A percentile compares a stretch with the other conserved stretches of the same genome.
phyloP scores from a whole-genome alignment of 1,139 yeast species.

The Diutina scorzettiae region DNA sequence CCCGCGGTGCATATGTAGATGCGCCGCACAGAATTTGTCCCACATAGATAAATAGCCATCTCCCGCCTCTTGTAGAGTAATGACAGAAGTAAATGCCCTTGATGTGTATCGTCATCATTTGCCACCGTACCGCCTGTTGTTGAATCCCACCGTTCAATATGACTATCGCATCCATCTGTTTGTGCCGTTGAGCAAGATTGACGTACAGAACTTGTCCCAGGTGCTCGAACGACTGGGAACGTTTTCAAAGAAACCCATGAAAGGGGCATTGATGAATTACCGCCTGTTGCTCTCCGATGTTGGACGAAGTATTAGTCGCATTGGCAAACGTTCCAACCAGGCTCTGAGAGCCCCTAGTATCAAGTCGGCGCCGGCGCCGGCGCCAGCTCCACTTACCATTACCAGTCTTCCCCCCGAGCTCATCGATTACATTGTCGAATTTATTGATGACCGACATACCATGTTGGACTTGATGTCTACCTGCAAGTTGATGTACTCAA shows the following conservation, averaged over 20 bases:
- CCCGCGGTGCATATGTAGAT: too few species aligned
- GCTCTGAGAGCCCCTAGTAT: background rate
- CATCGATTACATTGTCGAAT: conserved; percentile 16
- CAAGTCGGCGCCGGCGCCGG: background rate
- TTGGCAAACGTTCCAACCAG: background rate
- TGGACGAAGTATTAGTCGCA: background rate
- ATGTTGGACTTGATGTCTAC: conserved; percentile 35
- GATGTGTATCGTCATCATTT: conserved; percentile 12
- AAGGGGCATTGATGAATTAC: conserved; percentile 28
- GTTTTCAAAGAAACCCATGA: conserved; percentile 7
- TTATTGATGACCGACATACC: conserved; percentile 17
- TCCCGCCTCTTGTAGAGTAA: too few species aligned
- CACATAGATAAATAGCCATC: too few species aligned
- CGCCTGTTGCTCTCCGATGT: conserved; percentile 32
- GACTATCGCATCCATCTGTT: conserved; percentile 31
- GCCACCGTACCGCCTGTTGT: conserved; percentile 34
- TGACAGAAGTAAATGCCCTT: background rate
- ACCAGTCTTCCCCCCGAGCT: background rate
- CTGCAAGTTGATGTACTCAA: conserved; percentile 34
- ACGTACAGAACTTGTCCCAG: conserved; percentile 10
- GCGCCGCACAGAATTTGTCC: too few species aligned
- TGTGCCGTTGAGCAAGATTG: conserved; percentile 23
- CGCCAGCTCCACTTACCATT: background rate
- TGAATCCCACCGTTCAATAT: conserved; percentile 30
- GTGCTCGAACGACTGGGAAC: background rate